Base-by-base conservation (phyloP, 805 yeast genomes). In the Kodamaea kakaduensis region DNA sequence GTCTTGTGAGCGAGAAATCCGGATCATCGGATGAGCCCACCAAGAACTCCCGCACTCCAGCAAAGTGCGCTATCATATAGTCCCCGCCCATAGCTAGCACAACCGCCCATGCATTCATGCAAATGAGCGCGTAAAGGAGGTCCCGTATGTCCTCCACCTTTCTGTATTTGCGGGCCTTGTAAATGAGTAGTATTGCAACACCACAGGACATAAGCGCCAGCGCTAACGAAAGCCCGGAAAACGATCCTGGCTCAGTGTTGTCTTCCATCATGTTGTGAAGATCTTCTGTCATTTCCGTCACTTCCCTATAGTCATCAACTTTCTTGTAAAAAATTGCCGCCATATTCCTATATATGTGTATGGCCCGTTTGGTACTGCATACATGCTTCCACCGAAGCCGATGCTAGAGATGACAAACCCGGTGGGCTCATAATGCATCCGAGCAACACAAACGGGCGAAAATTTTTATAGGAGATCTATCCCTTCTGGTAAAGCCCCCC, bases 351-450 rank as follows among this genome's bases (percentile, higher is more conserved):
- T 26, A 26, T 26, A 26, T 16, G 6, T 26, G 13, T 15, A n/a
- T 16, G 12, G 4, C n/a, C 9, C 12, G n/a, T 26, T 9, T 26
- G 12, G 19, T 3, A 15, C 29, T 26, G 29, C 29, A 26, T 16
- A 26, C 19, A 26, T n/a, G 6, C n/a, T 26, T 16, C 29, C 29
- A 16, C 17, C 8, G 19, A 16, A 26, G 9, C 29, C 29, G 29
- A 26, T 16, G 29, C 6, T 6, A 14, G 12, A 16, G 10, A 16
- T 19, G 33, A 21, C 25, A 31, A 31, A 22, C 10, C 13, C 14
- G 33, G 33, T 8, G 33, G 33, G 33, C 33, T 31, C 33, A 12
- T 31, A 26, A 20, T 19, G 22, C 19, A 31, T 31, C 33, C 33
- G 33, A 21, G 12, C 10, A 13, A 31, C 22, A 25, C 33, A 31